Evolutionary conservation across 2,329 filamentous ascomycete genomes (phyloP).

Genomic region (Fusarium papillatum): DNA sequence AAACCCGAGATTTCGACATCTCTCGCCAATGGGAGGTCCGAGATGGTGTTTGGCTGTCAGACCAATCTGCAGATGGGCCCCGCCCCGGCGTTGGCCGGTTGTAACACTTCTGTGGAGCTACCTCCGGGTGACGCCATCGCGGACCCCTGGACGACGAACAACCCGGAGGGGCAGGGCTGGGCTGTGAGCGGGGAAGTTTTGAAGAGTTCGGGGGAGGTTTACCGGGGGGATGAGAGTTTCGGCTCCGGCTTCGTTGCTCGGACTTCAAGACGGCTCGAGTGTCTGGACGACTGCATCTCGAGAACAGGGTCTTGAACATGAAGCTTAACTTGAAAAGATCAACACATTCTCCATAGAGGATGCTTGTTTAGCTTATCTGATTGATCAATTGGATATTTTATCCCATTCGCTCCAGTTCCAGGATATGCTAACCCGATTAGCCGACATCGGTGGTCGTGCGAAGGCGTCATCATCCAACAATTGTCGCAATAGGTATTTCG

Average conservation of each 20-base stretch:
- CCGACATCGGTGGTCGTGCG: conserved; percentile 39
- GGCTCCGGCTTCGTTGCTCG: conserved; percentile 1
- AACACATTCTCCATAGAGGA: neutral
- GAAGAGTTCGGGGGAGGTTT: neutral
- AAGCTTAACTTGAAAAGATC: neutral
- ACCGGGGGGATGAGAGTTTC: neutral
- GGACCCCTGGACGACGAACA: conserved; percentile 17
- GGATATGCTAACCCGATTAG: conserved; percentile 24
- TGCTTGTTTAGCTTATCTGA: neutral
- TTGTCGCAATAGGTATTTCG: conserved; percentile 43
- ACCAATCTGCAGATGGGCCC: conserved; percentile 17
- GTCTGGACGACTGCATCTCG: neutral
- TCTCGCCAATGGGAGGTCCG: conserved; percentile 3
- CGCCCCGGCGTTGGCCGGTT: conserved; percentile 34
- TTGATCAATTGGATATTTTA: neutral
- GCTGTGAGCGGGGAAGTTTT: conserved; percentile 11
- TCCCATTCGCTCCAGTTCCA: neutral
- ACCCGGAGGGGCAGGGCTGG: conserved; percentile 27
- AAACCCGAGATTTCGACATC: conserved; percentile 18
- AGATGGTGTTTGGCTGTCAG: neutral
- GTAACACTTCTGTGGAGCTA: conserved; percentile 22
- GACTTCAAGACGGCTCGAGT: neutral
- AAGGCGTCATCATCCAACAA: conserved; percentile 42
- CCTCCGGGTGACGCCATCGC: conserved; percentile 38
- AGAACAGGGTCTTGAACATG: neutral